Evolutionary conservation across 73 alveolate genomes (phyloP).

Genomic region (Tetrahymena malaccensis): DNA sequence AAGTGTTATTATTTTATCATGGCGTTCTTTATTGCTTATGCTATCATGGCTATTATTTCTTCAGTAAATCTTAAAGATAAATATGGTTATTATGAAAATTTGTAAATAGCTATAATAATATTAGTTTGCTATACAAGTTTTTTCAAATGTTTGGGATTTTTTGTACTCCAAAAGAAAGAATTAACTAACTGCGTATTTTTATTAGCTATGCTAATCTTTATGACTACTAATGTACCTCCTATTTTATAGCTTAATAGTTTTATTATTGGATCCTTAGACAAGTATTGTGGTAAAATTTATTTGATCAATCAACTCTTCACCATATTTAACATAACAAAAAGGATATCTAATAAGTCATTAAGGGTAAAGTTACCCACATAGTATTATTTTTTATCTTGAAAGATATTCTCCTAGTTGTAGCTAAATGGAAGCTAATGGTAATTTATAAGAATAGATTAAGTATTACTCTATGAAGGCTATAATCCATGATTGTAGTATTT

Average conservation of each 20-base stretch:
- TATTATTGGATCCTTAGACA: neutral
- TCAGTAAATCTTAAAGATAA: neutral
- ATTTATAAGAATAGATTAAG: no score
- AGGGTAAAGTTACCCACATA: neutral
- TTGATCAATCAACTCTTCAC: no score
- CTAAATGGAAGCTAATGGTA: neutral
- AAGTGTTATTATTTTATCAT: no score
- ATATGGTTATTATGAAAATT: neutral
- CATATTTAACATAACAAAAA: no score
- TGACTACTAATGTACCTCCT: neutral
- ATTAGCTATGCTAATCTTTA: neutral
- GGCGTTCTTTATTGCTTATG: no score
- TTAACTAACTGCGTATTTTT: neutral
- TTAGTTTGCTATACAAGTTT: neutral
- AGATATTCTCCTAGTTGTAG: neutral
- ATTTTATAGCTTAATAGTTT: neutral
- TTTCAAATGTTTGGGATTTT: neutral
- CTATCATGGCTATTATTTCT: neutral
- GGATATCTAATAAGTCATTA: neutral
- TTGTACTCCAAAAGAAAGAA: no score
- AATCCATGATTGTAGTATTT: neutral
- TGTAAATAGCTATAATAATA: no score
- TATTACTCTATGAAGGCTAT: neutral
- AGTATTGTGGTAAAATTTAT: neutral
- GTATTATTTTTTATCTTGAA: no score